Evolutionary conservation across 2,329 filamentous ascomycete genomes (phyloP).

Genomic region (Alternaria hordeiaustralica): DNA sequence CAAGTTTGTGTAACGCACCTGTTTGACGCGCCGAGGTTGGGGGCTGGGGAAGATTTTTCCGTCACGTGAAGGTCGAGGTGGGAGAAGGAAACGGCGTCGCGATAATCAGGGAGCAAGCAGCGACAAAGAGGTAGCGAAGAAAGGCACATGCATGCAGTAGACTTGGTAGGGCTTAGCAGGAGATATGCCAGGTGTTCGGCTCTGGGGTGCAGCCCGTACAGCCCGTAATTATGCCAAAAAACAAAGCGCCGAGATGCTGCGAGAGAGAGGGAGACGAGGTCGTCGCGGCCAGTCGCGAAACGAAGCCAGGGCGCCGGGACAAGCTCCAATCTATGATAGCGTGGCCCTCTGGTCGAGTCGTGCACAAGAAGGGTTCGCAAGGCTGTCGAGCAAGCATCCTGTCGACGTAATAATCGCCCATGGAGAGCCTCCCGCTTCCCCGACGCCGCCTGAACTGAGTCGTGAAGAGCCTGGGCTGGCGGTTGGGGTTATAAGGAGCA

Average conservation of each 20-base stretch:
- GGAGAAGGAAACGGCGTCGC: not conserved
- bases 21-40: slow-evolving; percentile 10
- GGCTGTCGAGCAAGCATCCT: slow-evolving; percentile 1
- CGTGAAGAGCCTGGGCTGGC: not conserved
- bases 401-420: not conserved
- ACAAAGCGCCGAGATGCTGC: slow-evolving; percentile 5
- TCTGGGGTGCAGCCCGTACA: slow-evolving; percentile 19
- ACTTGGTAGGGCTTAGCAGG: slow-evolving; percentile 39
- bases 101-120: slow-evolving; percentile 1
- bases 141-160: slow-evolving; percentile 13
- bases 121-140: slow-evolving; percentile 16
- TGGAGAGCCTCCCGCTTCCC: not conserved
- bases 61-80: slow-evolving; percentile 11
- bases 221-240: slow-evolving; percentile 5
- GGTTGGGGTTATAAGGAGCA: slow-evolving; percentile 1
- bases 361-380: slow-evolving; percentile 3
- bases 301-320: slow-evolving; percentile 26
- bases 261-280: slow-evolving; percentile 14
- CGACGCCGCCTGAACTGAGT: slow-evolving; percentile 2
- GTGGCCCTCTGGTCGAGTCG: slow-evolving; percentile 23
- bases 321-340: slow-evolving; percentile 32
- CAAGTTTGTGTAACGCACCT: slow-evolving; percentile 7
- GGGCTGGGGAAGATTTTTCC: slow-evolving; percentile 9
- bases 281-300: slow-evolving; percentile 28
- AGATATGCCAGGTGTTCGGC: slow-evolving; percentile 30